Evolutionary conservation across 331 rosid species (phyloP).

Genomic region (Acacia pycnantha): DNA sequence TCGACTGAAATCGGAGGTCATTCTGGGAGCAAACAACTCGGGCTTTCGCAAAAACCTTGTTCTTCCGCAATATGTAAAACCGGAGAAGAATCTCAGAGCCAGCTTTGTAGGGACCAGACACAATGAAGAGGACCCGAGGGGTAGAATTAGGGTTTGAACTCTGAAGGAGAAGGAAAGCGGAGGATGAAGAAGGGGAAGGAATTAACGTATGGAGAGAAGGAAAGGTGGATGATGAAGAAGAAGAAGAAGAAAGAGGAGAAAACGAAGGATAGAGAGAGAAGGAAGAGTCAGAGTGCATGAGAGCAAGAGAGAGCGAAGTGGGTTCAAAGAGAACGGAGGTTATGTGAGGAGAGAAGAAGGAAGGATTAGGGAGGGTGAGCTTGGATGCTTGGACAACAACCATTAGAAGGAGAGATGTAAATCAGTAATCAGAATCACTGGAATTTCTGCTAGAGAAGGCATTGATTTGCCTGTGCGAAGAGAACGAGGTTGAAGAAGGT

Average conservation of each 20-base stretch:
- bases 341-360: slow-evolving; percentile 54
- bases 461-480: neutral
- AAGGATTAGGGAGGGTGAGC: slow-evolving; percentile 15
- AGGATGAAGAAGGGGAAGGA: slow-evolving; percentile 11
- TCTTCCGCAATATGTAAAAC: no score
- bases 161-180: slow-evolving; percentile 9
- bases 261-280: slow-evolving; percentile 77
- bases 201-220: slow-evolving; percentile 9
- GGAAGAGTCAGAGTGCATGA: slow-evolving; percentile 75
- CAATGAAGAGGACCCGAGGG: no score
- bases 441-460: neutral
- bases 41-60: no score
- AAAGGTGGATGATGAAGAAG: slow-evolving; percentile 25
- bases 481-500: neutral
- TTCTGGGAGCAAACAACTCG: no score
- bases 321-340: neutral
- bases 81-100: no score
- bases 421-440: neutral
- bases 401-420: neutral
- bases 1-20: no score
- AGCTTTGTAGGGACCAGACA: no score
- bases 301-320: no score
- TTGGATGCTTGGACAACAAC: slow-evolving; percentile 18
- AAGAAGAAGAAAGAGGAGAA: slow-evolving; percentile 46
- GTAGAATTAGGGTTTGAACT: no score